Conservation (phyloP, 495 filamentous ascomycete genomes). For the Penicillium canariense region DNA sequence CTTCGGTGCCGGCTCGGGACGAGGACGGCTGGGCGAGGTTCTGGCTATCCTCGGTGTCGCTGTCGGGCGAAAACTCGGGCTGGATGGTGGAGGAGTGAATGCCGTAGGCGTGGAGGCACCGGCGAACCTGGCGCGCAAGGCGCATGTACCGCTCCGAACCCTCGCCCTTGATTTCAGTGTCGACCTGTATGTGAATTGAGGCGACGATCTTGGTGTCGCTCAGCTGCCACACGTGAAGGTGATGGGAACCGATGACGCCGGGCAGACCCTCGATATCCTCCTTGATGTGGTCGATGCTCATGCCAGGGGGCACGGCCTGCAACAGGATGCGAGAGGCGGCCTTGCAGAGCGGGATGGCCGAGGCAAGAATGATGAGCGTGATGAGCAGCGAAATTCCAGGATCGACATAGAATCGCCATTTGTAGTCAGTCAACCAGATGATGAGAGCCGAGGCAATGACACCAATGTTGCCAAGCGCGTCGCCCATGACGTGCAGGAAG, state of each 20-base stretch:
- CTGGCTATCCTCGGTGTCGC: slow-evolving; percentile 50
- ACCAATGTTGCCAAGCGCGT: slow-evolving; percentile 94
- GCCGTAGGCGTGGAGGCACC: slow-evolving; percentile 89
- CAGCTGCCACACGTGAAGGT: slow-evolving; percentile 96
- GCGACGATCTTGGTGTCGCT: slow-evolving; percentile 91
- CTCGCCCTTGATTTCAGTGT: slow-evolving; percentile 67
- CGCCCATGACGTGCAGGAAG: slow-evolving; percentile 92
- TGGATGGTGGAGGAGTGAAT: slow-evolving; percentile 99
- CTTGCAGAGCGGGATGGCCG: slow-evolving; percentile 87
- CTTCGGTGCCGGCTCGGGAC: slow-evolving; percentile 24
- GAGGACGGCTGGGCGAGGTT: slow-evolving; percentile 25
- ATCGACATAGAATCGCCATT: slow-evolving; percentile 76
- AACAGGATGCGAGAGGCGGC: slow-evolving; percentile 92
- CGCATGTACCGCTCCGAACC: slow-evolving; percentile 84
- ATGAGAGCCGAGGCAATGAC: slow-evolving; percentile 90
- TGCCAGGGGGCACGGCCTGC: slow-evolving; percentile 84
- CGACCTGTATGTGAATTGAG: slow-evolving; percentile 86
- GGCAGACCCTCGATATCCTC: slow-evolving; percentile 82
- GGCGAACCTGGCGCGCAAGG: slow-evolving; percentile 72
- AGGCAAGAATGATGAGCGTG: slow-evolving; percentile 88
- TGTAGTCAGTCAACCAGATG: slow-evolving; percentile 80
- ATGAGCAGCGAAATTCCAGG: slow-evolving; percentile 94
- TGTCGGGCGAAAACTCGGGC: slow-evolving; percentile 78
- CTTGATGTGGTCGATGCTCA: slow-evolving; percentile 86
- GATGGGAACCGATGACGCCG: slow-evolving; percentile 85